These are phyloP conservation scores for Solanum chmielewskii DNA, from an alignment of 257 asterid species.

Conservation along the genomic window DNA sequence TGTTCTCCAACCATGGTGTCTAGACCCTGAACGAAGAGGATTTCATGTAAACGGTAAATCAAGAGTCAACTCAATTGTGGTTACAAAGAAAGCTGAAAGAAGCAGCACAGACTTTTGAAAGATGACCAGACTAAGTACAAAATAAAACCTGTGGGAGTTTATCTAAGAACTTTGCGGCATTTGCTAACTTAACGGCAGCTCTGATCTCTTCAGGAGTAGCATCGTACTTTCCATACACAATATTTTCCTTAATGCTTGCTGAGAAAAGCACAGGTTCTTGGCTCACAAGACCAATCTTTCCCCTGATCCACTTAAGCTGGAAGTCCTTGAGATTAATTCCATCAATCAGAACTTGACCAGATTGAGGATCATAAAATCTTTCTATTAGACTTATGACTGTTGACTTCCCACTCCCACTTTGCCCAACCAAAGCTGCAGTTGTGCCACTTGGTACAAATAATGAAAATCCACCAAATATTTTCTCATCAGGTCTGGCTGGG, in stretches of 20 bases:
- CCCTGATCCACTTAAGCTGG: slow-evolving; percentile 80
- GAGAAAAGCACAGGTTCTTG: slow-evolving; percentile 75
- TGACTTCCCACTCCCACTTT: slow-evolving; percentile 86
- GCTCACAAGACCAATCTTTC: slow-evolving; percentile 72
- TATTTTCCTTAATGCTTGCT: slow-evolving; percentile 69
- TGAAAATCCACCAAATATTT: slow-evolving; percentile 55
- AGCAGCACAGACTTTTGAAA: not conserved
- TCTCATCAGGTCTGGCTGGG: slow-evolving; percentile 73
- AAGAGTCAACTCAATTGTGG: not conserved
- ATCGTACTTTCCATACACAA: slow-evolving; percentile 58
- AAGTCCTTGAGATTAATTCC: slow-evolving; percentile 59
- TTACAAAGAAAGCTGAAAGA: not conserved
- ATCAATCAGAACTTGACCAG: slow-evolving; percentile 64
- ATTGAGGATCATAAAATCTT: slow-evolving; percentile 70
- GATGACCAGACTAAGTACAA: not conserved
- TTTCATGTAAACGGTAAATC: not conserved
- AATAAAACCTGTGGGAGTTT: slow-evolving; percentile 57
- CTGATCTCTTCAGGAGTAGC: slow-evolving; percentile 57
- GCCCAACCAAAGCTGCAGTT: slow-evolving; percentile 83
- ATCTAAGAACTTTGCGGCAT: slow-evolving; percentile 69
- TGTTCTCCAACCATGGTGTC: slow-evolving; percentile 80
- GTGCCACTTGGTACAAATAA: slow-evolving; percentile 45
- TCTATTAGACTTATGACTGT: slow-evolving; percentile 65
- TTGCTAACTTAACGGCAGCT: slow-evolving; percentile 59
- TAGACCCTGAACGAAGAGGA: slow-evolving; percentile 31